Base-by-base conservation (phyloP, 1,284 basidiomycete genomes). In the Peniophora sp. region DNA sequence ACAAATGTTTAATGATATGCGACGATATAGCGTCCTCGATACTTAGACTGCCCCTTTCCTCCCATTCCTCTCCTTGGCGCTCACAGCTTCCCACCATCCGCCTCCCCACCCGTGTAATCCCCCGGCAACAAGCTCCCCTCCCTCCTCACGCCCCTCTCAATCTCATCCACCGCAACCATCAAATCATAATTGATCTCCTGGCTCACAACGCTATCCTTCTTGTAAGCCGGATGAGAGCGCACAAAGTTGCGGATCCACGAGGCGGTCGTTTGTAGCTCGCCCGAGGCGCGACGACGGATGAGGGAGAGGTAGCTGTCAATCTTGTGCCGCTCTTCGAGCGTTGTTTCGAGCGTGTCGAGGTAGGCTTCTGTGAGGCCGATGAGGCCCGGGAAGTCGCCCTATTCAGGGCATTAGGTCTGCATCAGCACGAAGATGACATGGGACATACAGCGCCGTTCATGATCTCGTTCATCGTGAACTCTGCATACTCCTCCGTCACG, bases 101-200 rank as follows among this genome's bases (percentile, higher is more conserved):
- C 63, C 34, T 68, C 64, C 52, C 76, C 70, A 37, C 75, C 78
- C 5, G 62, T 72, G 57, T 85, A 86, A 58, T 78, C 69, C 37
- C 67, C 62, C 5, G 84, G 85, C 3, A 91, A 68, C 39, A 91
- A 65, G 51, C 79, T 77, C 12, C 83, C 78, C n/a, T 73, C 85
- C 47, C 69, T 68, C 55, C 83, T 69, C 11, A 81, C 72, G 15
- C 88, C 88, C 36, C 85, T 74, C 63, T 91, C 88, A 55, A 99
- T 89, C 63, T 91, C 83, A 65, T 99, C 95, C n/a, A 97, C 71
- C 6, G 91, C 88, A 48, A 85, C 77, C 65, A 97, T 78, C 39
- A 99, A 77, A 68, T 99, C 97, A 64, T 95, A 97, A 63, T 96
- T 97, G 64, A 99, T 92, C 68, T 90, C 84, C 62, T 92, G 81